phyloP scores from a whole-genome alignment of 148 eudicot genomes.

The Arbutus unedo region DNA sequence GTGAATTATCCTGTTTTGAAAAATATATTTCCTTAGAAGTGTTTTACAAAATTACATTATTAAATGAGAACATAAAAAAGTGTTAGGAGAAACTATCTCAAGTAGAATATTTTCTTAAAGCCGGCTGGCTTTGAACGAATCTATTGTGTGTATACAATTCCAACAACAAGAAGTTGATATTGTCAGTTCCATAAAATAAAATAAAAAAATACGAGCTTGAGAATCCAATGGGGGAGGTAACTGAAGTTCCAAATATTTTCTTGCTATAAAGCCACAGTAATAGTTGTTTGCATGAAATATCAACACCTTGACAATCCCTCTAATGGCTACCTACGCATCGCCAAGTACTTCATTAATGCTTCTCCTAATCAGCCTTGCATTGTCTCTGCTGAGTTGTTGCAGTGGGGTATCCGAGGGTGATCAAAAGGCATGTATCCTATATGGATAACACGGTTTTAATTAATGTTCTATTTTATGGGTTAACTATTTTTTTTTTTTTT shows the following conservation, averaged over 20 bases:
- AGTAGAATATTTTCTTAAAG: no score
- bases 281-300: not conserved
- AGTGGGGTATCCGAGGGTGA: constrained; percentile 5
- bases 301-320: not conserved
- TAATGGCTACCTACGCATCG: not conserved
- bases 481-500: not conserved
- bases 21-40: no score
- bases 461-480: not conserved
- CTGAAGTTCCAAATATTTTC: not conserved
- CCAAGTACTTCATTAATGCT: constrained; percentile 1
- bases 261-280: not conserved
- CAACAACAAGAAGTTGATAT: no score
- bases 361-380: constrained; percentile 9
- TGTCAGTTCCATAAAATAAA: no score
- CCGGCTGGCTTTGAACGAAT: no score
- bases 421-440: constrained; percentile 17
- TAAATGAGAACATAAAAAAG: no score
- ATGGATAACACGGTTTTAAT: not conserved
- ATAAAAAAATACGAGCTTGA: no score
- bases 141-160: no score
- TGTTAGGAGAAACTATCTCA: no score
- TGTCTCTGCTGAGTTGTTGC: constrained; percentile 2
- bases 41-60: no score
- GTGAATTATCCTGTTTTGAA: no score
- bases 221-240: no score